Conservation (phyloP, 1,284 basidiomycete species). For the Austropuccinia psidii region DNA sequence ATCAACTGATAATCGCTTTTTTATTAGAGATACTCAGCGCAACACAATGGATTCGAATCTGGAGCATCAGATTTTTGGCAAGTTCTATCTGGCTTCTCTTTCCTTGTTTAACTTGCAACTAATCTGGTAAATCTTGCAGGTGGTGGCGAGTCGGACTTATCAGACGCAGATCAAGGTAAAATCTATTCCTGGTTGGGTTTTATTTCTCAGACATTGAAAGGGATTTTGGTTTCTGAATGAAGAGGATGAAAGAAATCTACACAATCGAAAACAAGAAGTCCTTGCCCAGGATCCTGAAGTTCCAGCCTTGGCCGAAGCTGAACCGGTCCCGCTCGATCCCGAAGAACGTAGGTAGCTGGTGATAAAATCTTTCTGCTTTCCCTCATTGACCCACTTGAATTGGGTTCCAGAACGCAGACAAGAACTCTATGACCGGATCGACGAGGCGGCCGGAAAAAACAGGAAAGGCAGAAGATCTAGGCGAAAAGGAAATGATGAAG, state of each 20-base stretch:
- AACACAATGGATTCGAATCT: not conserved
- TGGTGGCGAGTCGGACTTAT: constrained; percentile 29
- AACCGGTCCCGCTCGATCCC: not conserved
- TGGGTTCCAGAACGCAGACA: constrained; percentile 38
- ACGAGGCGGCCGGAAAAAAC: constrained; percentile 28
- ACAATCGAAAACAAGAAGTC: not conserved
- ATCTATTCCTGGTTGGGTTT: not conserved
- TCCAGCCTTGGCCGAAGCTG: not conserved
- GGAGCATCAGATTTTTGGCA: constrained; percentile 28
- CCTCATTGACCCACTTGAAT: constrained; percentile 43
- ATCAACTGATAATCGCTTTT: not conserved
- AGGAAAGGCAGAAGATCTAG: constrained; percentile 25
- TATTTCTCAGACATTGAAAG: not conserved
- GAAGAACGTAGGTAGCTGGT: constrained; percentile 10
- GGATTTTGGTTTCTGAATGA: not conserved
- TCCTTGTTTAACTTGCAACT: not conserved
- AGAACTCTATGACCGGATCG: constrained; percentile 27
- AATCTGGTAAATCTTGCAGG: not conserved
- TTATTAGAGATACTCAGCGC: not conserved
- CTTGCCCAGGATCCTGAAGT: not conserved
- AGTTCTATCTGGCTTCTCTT: not conserved
- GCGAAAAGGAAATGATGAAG: constrained; percentile 43
- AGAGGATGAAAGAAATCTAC: not conserved
- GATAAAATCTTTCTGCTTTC: not conserved
- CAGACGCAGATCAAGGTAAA: constrained; percentile 22